Evolutionary conservation across 257 asterid genomes (phyloP), one percentile per base, ranked within the genome.

Genomic region (Solanum appendiculatum): DNA sequence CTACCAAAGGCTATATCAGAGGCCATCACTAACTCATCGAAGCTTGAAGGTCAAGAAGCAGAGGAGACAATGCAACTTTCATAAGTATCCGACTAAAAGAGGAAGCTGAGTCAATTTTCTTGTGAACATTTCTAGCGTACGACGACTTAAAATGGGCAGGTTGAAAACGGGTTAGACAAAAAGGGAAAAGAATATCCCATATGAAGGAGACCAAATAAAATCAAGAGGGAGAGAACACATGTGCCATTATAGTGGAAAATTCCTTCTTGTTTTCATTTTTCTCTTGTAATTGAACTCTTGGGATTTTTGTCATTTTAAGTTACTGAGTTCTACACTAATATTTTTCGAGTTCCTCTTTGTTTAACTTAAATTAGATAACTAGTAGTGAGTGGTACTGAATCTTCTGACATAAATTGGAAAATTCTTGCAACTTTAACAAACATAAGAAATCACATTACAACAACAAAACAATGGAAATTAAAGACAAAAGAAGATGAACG

Each of bases 1-100:
- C 93, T 97, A 87, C 98, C 98, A 9, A 94, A 93, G 92, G 96
- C 98, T 58, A 91, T 94, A 85, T 95, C 98, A n/a, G 99, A 97
- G 3, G 97, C 96, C 48, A 74, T 97, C 18, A 95, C 95, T 54
- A 93, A 91, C 54, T 95, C 92, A 86, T 89, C 75, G 27, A 96
- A 88, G 89, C 86, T 93, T 12, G 98, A 96, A 88, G 98, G 93
- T 85, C 92, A 91, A 88, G 89, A 91, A 88, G 89, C 93, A 64
- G 27, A 34, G 31, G 31, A 54, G 23, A 54, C 44, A 2, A 83
- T 63, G 46, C 29, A 64, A 68, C 81, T 31, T 40, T 40, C 82
- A 42, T 7, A 66, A 85, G 81, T 40, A 85, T 42, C 84, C 16
- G 4, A 27, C 84, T 42, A 7, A 39, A 70, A 16, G 63, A 78